A percentile compares a stretch with the other conserved stretches of the same genome.
These are phyloP conservation scores for Cystobasidiaceae sp. DNA, from an alignment of 1,284 basidiomycete species.

Conservation along the genomic window DNA sequence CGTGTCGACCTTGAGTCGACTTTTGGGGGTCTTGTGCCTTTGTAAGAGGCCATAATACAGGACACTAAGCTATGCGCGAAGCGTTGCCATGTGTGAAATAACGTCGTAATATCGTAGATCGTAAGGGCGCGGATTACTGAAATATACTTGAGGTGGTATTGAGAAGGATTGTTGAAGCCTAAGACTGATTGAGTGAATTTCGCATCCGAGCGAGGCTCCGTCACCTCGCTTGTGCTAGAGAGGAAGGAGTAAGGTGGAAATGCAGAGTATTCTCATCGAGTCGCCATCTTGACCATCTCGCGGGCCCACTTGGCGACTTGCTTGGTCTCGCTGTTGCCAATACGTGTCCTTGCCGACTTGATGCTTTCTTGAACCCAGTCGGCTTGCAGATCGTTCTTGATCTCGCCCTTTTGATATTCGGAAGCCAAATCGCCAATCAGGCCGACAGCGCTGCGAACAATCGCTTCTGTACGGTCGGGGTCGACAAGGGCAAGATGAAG, in stretches of 20 bases:
- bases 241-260: too few relatives aligned
- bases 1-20: slow-evolving; percentile 25
- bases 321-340: slow-evolving; percentile 51
- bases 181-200: too few relatives aligned
- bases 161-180: too few relatives aligned
- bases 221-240: too few relatives aligned
- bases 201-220: too few relatives aligned
- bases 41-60: too few relatives aligned
- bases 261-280: too few relatives aligned
- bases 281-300: slow-evolving; percentile 46
- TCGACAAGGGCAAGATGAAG: slow-evolving; percentile 73
- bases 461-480: slow-evolving; percentile 73
- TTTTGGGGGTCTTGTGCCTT: neutral
- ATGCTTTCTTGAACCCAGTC: slow-evolving; percentile 79
- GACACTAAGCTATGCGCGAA: too few relatives aligned
- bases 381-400: slow-evolving; percentile 70
- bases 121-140: neutral
- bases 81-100: too few relatives aligned
- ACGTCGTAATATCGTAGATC: slow-evolving; percentile 23
- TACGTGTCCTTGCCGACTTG: slow-evolving; percentile 54
- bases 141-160: too few relatives aligned
- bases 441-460: slow-evolving; percentile 71
- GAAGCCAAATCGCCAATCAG: slow-evolving; percentile 90
- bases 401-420: slow-evolving; percentile 69
- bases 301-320: slow-evolving; percentile 55